Evolutionary conservation across 1,284 basidiomycete species (phyloP).

Genomic region (Puccinia hordei): DNA sequence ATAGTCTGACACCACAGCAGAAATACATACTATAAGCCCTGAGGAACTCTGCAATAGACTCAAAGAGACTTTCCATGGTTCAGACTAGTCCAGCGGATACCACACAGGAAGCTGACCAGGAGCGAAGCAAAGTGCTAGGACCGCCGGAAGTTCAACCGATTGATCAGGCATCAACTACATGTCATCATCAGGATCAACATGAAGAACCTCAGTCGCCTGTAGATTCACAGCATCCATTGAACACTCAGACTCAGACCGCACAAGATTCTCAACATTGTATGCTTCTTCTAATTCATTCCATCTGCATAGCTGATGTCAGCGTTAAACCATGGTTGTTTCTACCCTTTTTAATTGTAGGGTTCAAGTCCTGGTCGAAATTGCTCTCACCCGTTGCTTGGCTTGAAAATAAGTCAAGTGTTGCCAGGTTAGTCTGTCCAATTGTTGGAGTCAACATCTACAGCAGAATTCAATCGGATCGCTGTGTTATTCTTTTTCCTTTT

Average conservation of each 20-base stretch:
- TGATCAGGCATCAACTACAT: neutral
- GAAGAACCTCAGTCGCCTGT: slow-evolving; percentile 7
- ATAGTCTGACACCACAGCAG: too few species aligned
- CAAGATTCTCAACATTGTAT: neutral
- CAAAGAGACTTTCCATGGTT: neutral
- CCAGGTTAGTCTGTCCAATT: slow-evolving; percentile 16
- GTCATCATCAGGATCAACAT: neutral
- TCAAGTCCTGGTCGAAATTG: slow-evolving; percentile 8
- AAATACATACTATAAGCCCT: too few species aligned
- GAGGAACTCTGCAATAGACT: neutral
- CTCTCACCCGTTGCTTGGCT: slow-evolving; percentile 34
- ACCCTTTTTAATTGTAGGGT: neutral
- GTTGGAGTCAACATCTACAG: neutral
- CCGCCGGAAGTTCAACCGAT: neutral
- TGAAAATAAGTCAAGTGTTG: slow-evolving; percentile 47
- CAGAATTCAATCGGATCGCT: neutral
- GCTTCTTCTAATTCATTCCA: neutral
- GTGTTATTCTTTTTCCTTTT: slow-evolving; percentile 36
- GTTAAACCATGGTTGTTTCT: neutral
- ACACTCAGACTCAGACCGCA: neutral
- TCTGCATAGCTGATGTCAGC: neutral
- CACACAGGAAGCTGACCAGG: neutral
- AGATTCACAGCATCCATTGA: neutral
- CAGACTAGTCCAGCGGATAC: neutral
- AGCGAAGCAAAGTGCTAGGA: neutral